Conservation (phyloP, 2,329 filamentous ascomycete species). For the Aureobasidium sp. region DNA sequence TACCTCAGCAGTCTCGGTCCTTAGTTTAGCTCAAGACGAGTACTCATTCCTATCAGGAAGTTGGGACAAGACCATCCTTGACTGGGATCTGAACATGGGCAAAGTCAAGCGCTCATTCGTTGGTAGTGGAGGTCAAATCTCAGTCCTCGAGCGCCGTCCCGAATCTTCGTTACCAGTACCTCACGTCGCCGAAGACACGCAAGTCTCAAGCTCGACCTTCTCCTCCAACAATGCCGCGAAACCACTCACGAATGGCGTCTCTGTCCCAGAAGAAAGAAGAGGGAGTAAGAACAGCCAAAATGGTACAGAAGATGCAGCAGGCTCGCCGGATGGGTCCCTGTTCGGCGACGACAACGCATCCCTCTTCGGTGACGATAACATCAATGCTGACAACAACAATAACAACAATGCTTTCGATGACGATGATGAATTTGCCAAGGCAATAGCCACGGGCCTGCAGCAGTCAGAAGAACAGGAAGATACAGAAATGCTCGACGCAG, state of each 20-base stretch:
- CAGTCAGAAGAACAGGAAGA: conserved; percentile 30
- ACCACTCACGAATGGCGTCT: conserved; percentile 39
- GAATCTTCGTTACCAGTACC: conserved; percentile 69
- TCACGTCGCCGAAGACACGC: conserved; percentile 55
- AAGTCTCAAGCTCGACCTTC: conserved; percentile 58
- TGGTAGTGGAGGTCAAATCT: conserved; percentile 75
- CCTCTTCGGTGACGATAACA: conserved; percentile 69
- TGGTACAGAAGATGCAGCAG: conserved; percentile 50
- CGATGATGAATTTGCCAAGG: conserved; percentile 72
- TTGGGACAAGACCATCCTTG: conserved; percentile 90
- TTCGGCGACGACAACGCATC: conserved; percentile 71
- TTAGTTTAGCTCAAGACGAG: conserved; percentile 78
- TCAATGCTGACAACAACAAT: conserved; percentile 47
- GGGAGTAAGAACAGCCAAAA: conserved; percentile 25
- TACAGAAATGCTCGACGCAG: conserved; percentile 39
- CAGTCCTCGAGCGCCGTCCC: conserved; percentile 77
- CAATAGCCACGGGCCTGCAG: conserved; percentile 53
- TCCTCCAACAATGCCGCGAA: conserved; percentile 63
- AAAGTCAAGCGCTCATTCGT: conserved; percentile 68
- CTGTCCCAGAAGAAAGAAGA: conserved; percentile 24
- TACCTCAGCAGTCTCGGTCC: conserved; percentile 82
- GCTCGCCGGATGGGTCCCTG: conserved; percentile 68
- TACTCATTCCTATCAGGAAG: conserved; percentile 81
- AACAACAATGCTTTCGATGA: conserved; percentile 54
- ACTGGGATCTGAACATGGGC: conserved; percentile 92